Conservation (phyloP, 2,329 filamentous ascomycete species). For the Escovopsis sp. region DNA sequence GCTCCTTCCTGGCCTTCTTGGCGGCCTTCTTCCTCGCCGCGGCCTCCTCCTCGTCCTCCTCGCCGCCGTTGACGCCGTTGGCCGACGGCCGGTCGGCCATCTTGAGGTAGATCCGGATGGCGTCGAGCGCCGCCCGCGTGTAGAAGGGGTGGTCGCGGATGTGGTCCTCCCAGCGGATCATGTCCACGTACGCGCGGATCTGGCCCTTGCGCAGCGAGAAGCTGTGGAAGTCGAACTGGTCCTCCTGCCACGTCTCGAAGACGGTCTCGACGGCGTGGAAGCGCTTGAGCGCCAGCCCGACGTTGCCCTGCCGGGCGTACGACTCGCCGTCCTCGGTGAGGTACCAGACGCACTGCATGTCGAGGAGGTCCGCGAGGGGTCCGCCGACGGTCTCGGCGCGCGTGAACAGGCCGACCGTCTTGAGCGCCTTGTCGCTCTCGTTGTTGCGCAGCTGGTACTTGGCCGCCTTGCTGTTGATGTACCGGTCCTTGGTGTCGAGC, state of each 20-base stretch:
- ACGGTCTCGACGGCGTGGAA: constrained; percentile 81
- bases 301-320: constrained; percentile 65
- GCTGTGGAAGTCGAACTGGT: constrained; percentile 97
- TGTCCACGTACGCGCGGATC: constrained; percentile 85
- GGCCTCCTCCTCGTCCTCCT: constrained; percentile 37
- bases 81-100: constrained; percentile 60
- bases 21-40: constrained; percentile 70
- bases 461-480: constrained; percentile 96
- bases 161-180: constrained; percentile 91
- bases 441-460: constrained; percentile 94
- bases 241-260: constrained; percentile 95
- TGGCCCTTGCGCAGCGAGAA: constrained; percentile 96
- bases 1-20: constrained; percentile 79
- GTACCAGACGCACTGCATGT: constrained; percentile 99
- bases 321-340: constrained; percentile 89
- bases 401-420: constrained; percentile 88
- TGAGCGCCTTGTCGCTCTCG: constrained; percentile 70
- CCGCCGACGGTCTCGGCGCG: constrained; percentile 78
- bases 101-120: constrained; percentile 64
- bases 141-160: constrained; percentile 89
- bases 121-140: constrained; percentile 65
- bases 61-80: constrained; percentile 45
- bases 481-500: constrained; percentile 79
- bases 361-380: constrained; percentile 75
- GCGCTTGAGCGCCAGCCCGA: constrained; percentile 78